Percentiles rank a stretch among this genome's conserved stretches.
phyloP scores from a whole-genome alignment of 352 stramenopile species.

The Elongisporangium prolatum region DNA sequence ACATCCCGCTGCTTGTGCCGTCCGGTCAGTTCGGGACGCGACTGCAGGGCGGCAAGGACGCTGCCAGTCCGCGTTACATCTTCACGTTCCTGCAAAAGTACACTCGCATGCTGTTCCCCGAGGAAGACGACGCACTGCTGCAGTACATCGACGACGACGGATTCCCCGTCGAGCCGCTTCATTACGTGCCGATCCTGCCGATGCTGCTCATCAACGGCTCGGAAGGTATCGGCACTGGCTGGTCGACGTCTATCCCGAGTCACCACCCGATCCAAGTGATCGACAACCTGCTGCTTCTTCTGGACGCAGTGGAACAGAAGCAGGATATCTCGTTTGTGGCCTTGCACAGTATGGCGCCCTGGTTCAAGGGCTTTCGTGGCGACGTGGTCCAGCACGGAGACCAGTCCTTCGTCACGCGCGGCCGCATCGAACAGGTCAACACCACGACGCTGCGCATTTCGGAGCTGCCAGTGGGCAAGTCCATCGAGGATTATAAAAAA shows the following conservation, averaged over 20 bases:
- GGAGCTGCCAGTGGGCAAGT: slow-evolving; percentile 96
- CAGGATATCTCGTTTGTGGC: slow-evolving; percentile 19
- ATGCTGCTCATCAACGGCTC: slow-evolving; percentile 97
- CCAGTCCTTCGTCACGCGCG: slow-evolving; percentile 72
- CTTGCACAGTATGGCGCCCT: slow-evolving; percentile 87
- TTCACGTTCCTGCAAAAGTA: slow-evolving; percentile 97
- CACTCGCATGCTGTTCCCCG: slow-evolving; percentile 96
- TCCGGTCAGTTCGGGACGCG: slow-evolving; percentile 99
- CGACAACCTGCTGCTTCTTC: slow-evolving; percentile 86
- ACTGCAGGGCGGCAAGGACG: slow-evolving; percentile 97
- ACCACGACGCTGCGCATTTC: slow-evolving; percentile 94
- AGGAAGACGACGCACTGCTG: slow-evolving; percentile 97
- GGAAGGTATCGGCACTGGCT: slow-evolving; percentile 99
- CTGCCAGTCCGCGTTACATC: slow-evolving; percentile 97
- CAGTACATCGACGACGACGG: slow-evolving; percentile 98
- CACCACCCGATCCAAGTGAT: slow-evolving; percentile 97
- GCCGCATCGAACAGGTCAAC: slow-evolving; percentile 72
- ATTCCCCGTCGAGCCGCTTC: slow-evolving; percentile 95
- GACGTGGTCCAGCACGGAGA: slow-evolving; percentile 70
- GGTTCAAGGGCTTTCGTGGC: slow-evolving; percentile 95
- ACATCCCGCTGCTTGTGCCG: slow-evolving; percentile 96
- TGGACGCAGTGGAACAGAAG: slow-evolving; percentile 62
- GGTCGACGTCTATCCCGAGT: slow-evolving; percentile 94
- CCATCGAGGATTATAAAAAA: slow-evolving; percentile 99
- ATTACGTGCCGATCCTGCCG: slow-evolving; percentile 96